phyloP scores from a whole-genome alignment of 2,329 filamentous ascomycete genomes.

The Pochonia chlamydosporia region DNA sequence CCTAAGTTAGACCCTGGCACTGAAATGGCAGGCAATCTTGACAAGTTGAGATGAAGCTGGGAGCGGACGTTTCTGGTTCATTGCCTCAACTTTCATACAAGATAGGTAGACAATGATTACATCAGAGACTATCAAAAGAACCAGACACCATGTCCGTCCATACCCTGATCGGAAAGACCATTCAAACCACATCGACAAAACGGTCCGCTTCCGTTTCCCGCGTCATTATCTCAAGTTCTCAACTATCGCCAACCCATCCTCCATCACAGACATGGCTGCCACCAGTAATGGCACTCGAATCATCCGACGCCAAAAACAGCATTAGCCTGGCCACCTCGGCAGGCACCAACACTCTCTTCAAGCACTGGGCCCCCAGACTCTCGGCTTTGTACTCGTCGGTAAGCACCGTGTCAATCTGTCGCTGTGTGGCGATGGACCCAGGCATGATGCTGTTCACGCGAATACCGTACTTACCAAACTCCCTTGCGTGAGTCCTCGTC shows the following conservation, averaged over 20 bases:
- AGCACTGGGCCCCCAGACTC: conserved; percentile 33
- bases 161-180: too few species aligned
- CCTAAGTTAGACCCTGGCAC: too few species aligned
- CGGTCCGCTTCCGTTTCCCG: too few species aligned
- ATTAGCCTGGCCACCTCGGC: conserved; percentile 40
- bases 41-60: too few species aligned
- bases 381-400: conserved; percentile 34
- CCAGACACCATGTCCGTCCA: too few species aligned
- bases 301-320: conserved; percentile 39
- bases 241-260: conserved; percentile 19
- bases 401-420: conserved; percentile 36
- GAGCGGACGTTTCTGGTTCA: too few species aligned
- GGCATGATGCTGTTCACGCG: conserved; percentile 45
- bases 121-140: too few species aligned
- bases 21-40: too few species aligned
- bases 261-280: conserved; percentile 30
- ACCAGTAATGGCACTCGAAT: conserved; percentile 40
- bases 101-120: too few species aligned
- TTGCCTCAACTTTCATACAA: too few species aligned
- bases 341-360: conserved; percentile 34
- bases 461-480: conserved; percentile 42
- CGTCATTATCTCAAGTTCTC: too few species aligned
- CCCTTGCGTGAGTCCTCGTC: conserved; percentile 48
- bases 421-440: conserved; percentile 38
- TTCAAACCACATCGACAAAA: too few species aligned